Conservation (phyloP, 2,329 filamentous ascomycete species). For the Cladosporium sp. region DNA sequence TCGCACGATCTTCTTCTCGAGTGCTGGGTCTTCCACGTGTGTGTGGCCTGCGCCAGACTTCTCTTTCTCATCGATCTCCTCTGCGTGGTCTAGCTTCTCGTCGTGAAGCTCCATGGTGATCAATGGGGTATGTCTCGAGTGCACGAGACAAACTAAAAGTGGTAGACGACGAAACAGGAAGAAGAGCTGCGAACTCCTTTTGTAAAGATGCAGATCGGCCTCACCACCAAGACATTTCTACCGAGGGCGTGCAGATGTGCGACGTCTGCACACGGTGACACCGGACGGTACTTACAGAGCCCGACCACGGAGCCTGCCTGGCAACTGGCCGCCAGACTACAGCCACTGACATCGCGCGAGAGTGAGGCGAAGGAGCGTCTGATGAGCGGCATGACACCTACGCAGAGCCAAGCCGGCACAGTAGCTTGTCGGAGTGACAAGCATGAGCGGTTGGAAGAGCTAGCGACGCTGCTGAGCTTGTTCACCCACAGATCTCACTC, state of each 20-base stretch:
- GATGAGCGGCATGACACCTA: not conserved
- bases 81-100: conserved; percentile 5
- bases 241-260: not conserved
- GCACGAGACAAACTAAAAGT: not conserved
- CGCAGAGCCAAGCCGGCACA: conserved; percentile 6
- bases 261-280: not conserved
- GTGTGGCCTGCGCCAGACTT: conserved; percentile 1
- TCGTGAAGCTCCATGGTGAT: not conserved
- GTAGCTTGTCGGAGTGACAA: conserved; percentile 8
- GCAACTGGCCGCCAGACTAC: not conserved
- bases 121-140: not conserved
- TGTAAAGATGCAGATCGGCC: not conserved
- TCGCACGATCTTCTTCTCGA: conserved; percentile 30
- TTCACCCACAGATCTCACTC: not conserved
- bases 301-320: not conserved
- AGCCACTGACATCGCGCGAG: conserved; percentile 5
- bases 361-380: not conserved
- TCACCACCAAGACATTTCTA: not conserved
- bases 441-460: conserved; percentile 1
- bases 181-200: not conserved
- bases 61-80: conserved; percentile 12
- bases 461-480: not conserved
- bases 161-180: not conserved
- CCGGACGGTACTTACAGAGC: not conserved
- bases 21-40: conserved; percentile 18